phyloP scores from a whole-genome alignment of 148 eudicot genomes.

The Vaccinium vitisidaea region DNA sequence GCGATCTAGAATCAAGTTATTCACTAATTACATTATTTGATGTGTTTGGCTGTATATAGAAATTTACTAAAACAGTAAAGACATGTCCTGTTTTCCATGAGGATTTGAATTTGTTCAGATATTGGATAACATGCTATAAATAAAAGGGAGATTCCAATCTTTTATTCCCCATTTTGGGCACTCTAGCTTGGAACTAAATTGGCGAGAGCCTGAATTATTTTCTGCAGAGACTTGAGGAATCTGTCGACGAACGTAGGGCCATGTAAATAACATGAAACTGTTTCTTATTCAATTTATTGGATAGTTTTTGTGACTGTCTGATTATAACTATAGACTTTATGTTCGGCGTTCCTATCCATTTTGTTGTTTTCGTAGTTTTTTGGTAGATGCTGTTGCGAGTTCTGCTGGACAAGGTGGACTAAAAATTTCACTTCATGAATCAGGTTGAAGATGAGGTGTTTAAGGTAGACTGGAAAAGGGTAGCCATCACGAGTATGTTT shows the following conservation, averaged over 20 bases:
- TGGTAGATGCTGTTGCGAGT: neutral
- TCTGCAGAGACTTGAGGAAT: neutral
- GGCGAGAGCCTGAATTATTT: neutral
- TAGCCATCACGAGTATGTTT: conserved; percentile 82
- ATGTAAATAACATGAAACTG: neutral
- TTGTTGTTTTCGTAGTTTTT: neutral
- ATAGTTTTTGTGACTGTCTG: neutral
- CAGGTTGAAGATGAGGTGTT: conserved; percentile 48
- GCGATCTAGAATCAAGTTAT: neutral
- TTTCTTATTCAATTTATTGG: neutral
- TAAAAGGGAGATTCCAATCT: neutral
- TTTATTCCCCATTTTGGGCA: neutral
- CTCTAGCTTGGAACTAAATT: neutral
- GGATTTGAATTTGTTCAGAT: neutral
- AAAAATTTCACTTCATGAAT: neutral
- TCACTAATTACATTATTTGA: neutral
- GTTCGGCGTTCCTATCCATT: neutral
- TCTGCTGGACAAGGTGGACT: neutral
- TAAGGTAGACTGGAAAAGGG: conserved; percentile 81
- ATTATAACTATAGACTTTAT: neutral
- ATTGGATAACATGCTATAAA: neutral
- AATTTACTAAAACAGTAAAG: neutral
- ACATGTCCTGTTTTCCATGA: neutral
- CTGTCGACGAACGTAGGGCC: neutral
- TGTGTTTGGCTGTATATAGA: neutral